These are phyloP conservation scores for Encephalitozoon hellem DNA, from an alignment of 371 early-diverging fungal genomes.

Conservation along the genomic window DNA sequence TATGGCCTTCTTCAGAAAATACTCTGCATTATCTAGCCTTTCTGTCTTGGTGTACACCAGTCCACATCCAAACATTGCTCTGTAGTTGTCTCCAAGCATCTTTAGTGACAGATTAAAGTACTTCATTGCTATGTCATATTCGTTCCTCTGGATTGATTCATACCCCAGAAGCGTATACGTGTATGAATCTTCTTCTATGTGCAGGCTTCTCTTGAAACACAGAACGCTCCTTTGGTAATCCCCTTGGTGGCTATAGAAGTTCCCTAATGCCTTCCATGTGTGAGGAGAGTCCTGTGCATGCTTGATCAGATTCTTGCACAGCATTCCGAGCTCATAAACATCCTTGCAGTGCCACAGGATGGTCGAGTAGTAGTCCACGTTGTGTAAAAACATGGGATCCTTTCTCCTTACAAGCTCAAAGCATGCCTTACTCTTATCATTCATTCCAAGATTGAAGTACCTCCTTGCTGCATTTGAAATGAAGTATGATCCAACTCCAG, in stretches of 20 bases:
- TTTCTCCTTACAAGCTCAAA: conserved; percentile 50
- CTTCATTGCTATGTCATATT: conserved; percentile 49
- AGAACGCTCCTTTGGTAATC: conserved; percentile 47
- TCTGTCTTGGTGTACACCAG: conserved; percentile 53
- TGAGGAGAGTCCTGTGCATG: conserved; percentile 35
- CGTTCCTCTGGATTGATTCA: conserved; percentile 56
- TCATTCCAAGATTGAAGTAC: conserved; percentile 11
- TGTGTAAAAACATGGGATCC: conserved; percentile 48
- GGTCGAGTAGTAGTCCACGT: conserved; percentile 59
- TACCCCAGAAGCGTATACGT: conserved; percentile 58
- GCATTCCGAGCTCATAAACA: conserved; percentile 38
- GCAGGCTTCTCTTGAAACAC: conserved; percentile 53
- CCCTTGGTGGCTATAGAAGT: conserved; percentile 55
- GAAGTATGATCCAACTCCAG: conserved; percentile 45
- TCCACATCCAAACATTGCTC: conserved; percentile 59
- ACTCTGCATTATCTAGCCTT: conserved; percentile 54
- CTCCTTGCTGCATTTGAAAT: conserved; percentile 33
- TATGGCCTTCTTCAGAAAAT: conserved; percentile 49
- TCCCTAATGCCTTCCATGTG: conserved; percentile 60
- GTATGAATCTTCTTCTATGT: conserved; percentile 52
- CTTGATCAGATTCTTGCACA: conserved; percentile 52
- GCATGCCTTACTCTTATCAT: conserved; percentile 11
- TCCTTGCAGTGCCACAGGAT: conserved; percentile 57
- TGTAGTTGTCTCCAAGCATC: conserved; percentile 53
- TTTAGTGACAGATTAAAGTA: conserved; percentile 52